Conservation (phyloP, 2,329 filamentous ascomycete species). For the Alternaria infectoria region DNA sequence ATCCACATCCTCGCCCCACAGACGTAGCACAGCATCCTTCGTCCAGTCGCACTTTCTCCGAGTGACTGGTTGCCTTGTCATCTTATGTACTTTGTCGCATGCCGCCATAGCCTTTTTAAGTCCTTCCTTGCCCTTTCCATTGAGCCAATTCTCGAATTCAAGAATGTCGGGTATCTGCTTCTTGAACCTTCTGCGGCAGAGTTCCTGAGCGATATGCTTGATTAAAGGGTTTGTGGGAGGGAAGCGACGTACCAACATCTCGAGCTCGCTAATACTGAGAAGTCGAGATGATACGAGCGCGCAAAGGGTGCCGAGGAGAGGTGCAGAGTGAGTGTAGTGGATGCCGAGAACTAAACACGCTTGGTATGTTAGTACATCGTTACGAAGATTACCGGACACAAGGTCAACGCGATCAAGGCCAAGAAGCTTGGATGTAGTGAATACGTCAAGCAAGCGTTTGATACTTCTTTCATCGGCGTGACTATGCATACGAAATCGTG, state of each 20-base stretch:
- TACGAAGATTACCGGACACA: not conserved
- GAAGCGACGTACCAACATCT: not conserved
- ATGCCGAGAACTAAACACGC: slow-evolving; percentile 5
- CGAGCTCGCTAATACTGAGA: not conserved
- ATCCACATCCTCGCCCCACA: not conserved
- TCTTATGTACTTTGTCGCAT: not conserved
- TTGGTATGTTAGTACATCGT: slow-evolving; percentile 2
- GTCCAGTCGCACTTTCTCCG: not conserved
- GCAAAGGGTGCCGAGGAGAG: slow-evolving; percentile 4
- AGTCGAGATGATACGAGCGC: not conserved
- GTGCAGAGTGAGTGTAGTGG: not conserved
- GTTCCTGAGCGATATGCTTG: not conserved
- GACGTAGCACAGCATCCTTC: not conserved
- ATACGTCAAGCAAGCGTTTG: not conserved
- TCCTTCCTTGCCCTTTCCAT: not conserved
- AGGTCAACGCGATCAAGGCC: not conserved
- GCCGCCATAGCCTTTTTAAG: not conserved
- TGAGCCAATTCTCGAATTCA: not conserved
- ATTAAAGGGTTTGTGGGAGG: slow-evolving; percentile 7
- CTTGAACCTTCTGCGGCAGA: slow-evolving; percentile 7
- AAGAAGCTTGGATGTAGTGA: not conserved
- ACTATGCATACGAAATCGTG: not conserved
- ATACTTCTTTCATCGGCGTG: not conserved
- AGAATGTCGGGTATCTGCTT: slow-evolving; percentile 3
- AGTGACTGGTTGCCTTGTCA: not conserved